Conservation (phyloP, 768 basidiomycete genomes). For the Hericium alpestre region DNA sequence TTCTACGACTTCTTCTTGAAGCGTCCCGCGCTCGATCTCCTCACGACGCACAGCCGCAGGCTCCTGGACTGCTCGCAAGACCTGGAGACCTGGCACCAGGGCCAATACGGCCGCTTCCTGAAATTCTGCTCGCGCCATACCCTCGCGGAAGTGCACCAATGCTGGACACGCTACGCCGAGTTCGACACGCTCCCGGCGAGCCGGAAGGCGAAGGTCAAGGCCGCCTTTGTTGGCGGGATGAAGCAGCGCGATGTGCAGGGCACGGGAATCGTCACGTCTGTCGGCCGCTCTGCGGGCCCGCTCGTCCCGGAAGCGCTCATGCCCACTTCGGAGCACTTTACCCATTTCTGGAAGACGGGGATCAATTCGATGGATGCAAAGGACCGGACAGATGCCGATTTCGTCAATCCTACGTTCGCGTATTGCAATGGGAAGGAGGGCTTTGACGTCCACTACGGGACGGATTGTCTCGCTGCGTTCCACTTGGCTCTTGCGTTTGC, state of each 20-base stretch:
- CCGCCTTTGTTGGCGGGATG: not conserved
- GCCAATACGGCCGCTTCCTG: conserved; percentile 28
- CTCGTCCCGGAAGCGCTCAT: conserved; percentile 14
- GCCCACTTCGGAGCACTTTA: conserved; percentile 15
- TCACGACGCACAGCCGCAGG: conserved; percentile 29
- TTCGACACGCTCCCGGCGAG: not conserved
- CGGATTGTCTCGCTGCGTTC: conserved; percentile 31
- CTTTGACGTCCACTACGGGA: conserved; percentile 35
- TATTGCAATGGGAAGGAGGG: conserved; percentile 28
- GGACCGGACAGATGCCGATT: conserved; percentile 15
- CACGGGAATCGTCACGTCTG: conserved; percentile 5
- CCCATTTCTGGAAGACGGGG: conserved; percentile 33
- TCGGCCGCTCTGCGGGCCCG: conserved; percentile 28
- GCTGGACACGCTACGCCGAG: conserved; percentile 24
- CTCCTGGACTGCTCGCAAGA: conserved; percentile 25
- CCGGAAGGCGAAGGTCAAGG: not conserved
- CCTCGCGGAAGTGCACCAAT: conserved; percentile 26
- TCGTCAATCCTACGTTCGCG: conserved; percentile 37
- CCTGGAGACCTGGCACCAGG: conserved; percentile 26
- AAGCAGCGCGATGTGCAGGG: conserved; percentile 4
- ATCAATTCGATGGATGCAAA: conserved; percentile 20
- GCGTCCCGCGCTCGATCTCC: conserved; percentile 19
- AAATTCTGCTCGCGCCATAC: conserved; percentile 30
- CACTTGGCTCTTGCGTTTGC: conserved; percentile 27
- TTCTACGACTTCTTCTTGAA: conserved; percentile 42